phyloP scores from a whole-genome alignment of 257 asterid genomes.

The Haberlea rhodopensis region DNA sequence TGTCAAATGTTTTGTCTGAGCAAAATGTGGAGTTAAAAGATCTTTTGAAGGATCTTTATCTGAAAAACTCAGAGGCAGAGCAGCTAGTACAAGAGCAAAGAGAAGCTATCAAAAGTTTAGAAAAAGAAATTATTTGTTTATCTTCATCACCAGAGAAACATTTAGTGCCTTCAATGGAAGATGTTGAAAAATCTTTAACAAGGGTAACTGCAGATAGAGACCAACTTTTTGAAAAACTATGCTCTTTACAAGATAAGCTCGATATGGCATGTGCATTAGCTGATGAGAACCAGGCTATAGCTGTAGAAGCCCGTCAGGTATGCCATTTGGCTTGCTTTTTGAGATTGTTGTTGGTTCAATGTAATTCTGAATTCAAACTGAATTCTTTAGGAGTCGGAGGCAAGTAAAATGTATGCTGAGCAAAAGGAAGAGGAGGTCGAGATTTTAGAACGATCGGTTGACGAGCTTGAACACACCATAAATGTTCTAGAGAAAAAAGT shows the following conservation, averaged over 20 bases:
- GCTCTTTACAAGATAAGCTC: constrained; percentile 63
- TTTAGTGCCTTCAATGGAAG: constrained; percentile 38
- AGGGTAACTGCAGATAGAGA: constrained; percentile 58
- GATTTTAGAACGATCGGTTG: constrained; percentile 73
- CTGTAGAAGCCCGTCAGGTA: constrained; percentile 76
- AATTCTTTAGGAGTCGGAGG: constrained; percentile 62
- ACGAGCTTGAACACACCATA: constrained; percentile 89
- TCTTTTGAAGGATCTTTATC: constrained; percentile 57
- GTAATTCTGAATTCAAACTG: constrained; percentile 29
- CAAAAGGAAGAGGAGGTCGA: constrained; percentile 90
- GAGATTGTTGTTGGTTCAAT: constrained; percentile 19
- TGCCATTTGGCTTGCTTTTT: constrained; percentile 20
- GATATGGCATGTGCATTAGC: constrained; percentile 63
- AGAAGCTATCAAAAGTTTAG: constrained; percentile 56
- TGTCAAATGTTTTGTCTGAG: constrained; percentile 44
- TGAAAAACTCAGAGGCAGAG: constrained; percentile 66
- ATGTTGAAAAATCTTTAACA: constrained; percentile 43
- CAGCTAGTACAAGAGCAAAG: constrained; percentile 57
- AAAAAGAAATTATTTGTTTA: constrained; percentile 62
- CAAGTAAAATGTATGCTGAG: constrained; percentile 72
- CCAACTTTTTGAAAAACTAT: constrained; percentile 54
- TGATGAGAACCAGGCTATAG: constrained; percentile 85
- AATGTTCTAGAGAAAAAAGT: constrained; percentile 85
- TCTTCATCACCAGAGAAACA: constrained; percentile 51
- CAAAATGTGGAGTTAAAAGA: constrained; percentile 62